Conservation (phyloP, 257 asterid genomes). For the Orobanche coerulescens region DNA sequence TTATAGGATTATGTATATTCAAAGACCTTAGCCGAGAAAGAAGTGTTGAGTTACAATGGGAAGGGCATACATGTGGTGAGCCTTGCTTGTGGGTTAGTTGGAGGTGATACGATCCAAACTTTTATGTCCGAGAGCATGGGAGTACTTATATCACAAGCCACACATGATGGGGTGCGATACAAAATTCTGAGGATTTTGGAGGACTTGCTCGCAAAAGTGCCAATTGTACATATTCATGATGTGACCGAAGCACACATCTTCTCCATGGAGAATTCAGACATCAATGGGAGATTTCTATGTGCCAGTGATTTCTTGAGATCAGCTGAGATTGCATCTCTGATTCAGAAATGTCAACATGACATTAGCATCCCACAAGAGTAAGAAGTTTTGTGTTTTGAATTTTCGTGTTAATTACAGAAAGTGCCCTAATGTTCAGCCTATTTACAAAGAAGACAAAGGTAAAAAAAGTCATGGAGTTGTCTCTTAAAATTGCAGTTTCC, state of each 20-base stretch:
- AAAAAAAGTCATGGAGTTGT: too few species aligned
- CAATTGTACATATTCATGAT: constrained; percentile 47
- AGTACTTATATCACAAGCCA: constrained; percentile 22
- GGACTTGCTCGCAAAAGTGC: constrained; percentile 43
- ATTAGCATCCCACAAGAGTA: constrained; percentile 32
- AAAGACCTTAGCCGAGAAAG: constrained; percentile 47
- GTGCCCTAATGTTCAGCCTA: too few species aligned
- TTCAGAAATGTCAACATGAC: constrained; percentile 20
- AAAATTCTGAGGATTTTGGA: constrained; percentile 38
- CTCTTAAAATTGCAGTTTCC: too few species aligned
- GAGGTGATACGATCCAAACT: constrained; percentile 43
- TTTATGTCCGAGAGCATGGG: constrained; percentile 24
- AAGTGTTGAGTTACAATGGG: constrained; percentile 39
- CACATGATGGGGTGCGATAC: background rate
- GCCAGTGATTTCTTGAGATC: constrained; percentile 35
- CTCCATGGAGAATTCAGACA: constrained; percentile 28
- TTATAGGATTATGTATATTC: constrained; percentile 40
- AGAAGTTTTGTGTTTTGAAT: background rate
- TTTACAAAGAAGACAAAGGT: background rate
- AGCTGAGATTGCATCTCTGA: constrained; percentile 36
- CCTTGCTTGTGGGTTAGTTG: constrained; percentile 51
- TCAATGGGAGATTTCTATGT: constrained; percentile 46
- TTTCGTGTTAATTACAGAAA: background rate
- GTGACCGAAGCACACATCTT: constrained; percentile 45
- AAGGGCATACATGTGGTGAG: constrained; percentile 42